Evolutionary conservation across 495 filamentous ascomycete genomes (phyloP), one percentile per base, ranked within the genome.

Genomic region (Tuber borchii): DNA sequence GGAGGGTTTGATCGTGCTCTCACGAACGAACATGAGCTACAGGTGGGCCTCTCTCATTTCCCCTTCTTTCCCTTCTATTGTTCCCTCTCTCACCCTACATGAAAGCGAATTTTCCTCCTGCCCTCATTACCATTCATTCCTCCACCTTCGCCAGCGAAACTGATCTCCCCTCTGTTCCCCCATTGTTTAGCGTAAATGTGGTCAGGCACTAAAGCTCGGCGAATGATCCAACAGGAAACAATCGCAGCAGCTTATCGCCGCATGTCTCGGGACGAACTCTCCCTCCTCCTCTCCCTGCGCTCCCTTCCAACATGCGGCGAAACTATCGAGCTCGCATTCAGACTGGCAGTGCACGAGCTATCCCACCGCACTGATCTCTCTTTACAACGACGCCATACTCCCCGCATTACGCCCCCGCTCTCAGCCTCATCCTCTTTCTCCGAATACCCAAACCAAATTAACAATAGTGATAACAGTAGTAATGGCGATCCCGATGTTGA

Each of bases 281-380:
- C 73, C 26, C 78, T 83, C 26, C 78, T 83, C n/a, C 81, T 83
- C 44, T 71, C 71, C 8, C 78, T 83, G 40, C 81, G 81, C 34
- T 81, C 81, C 44, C 78, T 83, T 20, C 81, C 78, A 9, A 77
- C 78, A 14, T 78, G 71, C 31, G 81, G 81, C 42, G 61, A 74
- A n/a, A 45, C 65, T 9, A 56, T 78, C 37, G 81, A 83, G 74
- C 81, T 83, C 46, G 81, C 78, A 12, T 80, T 75, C 37, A 76
- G 81, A 22, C 81, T 83, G 3, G 81, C 81, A 1, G 74, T 83
- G 46, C 76, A 83, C 44, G 81, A 83, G 22, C 81, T 83, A 74
- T 80, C 81, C 17, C 80, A 80, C 48, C 81, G 78, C 71, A 78
- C 78, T 44, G 81, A 82, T 44, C 80, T 82, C 70, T 69, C 74